Evolutionary conservation across 164 flowering plant genomes (phyloP).

Genomic region (Buxus sempervirens): DNA sequence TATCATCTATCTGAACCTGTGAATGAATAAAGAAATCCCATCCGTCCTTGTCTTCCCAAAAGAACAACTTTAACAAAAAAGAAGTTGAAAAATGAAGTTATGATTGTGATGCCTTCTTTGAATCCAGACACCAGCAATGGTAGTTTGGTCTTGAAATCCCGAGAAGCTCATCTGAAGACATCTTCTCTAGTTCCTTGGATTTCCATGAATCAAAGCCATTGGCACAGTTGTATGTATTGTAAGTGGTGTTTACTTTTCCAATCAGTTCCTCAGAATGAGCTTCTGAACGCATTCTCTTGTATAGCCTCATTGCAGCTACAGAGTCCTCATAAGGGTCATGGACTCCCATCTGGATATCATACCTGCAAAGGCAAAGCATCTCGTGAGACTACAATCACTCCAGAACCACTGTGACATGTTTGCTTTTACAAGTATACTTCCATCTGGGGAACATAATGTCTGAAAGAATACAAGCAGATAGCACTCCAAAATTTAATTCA

Average conservation of each 20-base stretch:
- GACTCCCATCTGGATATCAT: slow-evolving; percentile 55
- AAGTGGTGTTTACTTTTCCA: slow-evolving; percentile 2
- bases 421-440: not conserved
- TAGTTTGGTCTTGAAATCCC: slow-evolving; percentile 54
- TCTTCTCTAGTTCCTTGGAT: slow-evolving; percentile 38
- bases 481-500: not conserved
- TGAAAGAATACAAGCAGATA: not conserved
- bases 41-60: not conserved
- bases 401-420: not conserved
- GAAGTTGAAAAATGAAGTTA: slow-evolving; percentile 1
- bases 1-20: not conserved
- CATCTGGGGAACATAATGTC: not conserved
- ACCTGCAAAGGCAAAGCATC: slow-evolving; percentile 34
- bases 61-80: not conserved
- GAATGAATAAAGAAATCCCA: not conserved
- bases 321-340: slow-evolving; percentile 70
- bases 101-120: slow-evolving; percentile 6
- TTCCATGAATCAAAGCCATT: slow-evolving; percentile 26
- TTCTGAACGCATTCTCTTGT: slow-evolving; percentile 55
- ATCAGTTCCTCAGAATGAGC: slow-evolving; percentile 31
- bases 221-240: slow-evolving; percentile 9
- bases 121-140: slow-evolving; percentile 73
- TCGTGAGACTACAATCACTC: not conserved
- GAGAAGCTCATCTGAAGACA: slow-evolving; percentile 58
- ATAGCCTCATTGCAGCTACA: slow-evolving; percentile 69